Evolutionary conservation across 495 filamentous ascomycete genomes (phyloP).

Genomic region (Articulospora tetracladia): DNA sequence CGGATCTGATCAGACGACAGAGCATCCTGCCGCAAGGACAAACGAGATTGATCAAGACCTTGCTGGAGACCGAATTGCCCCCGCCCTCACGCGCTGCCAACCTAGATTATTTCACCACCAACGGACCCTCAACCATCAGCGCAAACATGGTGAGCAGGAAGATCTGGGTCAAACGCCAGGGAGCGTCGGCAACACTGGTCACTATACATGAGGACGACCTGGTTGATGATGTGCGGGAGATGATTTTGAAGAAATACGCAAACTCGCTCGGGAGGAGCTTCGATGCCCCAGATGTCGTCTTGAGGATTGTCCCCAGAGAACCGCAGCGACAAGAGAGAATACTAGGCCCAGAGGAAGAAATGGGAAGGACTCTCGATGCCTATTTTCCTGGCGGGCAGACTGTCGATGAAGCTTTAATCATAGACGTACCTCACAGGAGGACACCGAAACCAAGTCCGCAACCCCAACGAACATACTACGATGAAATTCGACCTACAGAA

Average conservation of each 20-base stretch:
- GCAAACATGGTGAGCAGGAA: slow-evolving; percentile 51
- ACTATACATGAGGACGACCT: slow-evolving; percentile 82
- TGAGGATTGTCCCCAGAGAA: slow-evolving; percentile 53
- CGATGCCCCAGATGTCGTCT: slow-evolving; percentile 80
- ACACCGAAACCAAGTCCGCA: slow-evolving; percentile 80
- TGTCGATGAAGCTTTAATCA: slow-evolving; percentile 86
- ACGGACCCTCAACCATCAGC: slow-evolving; percentile 33
- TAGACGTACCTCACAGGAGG: slow-evolving; percentile 75
- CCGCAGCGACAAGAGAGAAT: slow-evolving; percentile 56
- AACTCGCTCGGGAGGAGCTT: slow-evolving; percentile 87
- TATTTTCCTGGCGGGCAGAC: slow-evolving; percentile 88
- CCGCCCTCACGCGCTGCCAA: slow-evolving; percentile 30
- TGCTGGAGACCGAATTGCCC: slow-evolving; percentile 33
- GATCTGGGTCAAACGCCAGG: slow-evolving; percentile 88
- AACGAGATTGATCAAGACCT: slow-evolving; percentile 41
- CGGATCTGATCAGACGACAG: slow-evolving; percentile 26
- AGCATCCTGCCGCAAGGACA: slow-evolving; percentile 45
- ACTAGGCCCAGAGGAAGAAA: slow-evolving; percentile 83
- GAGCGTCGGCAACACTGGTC: slow-evolving; percentile 82
- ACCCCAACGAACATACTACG: slow-evolving; percentile 47
- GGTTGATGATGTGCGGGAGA: slow-evolving; percentile 91
- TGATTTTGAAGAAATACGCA: slow-evolving; percentile 87
- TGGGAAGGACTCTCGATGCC: slow-evolving; percentile 70
- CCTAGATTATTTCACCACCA: slow-evolving; percentile 28
- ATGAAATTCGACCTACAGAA: slow-evolving; percentile 66